A percentile compares a stretch with the other conserved stretches of the same genome.
phyloP scores from a whole-genome alignment of 192 early-diverging fungal species.

The Entomortierella parvispora region DNA sequence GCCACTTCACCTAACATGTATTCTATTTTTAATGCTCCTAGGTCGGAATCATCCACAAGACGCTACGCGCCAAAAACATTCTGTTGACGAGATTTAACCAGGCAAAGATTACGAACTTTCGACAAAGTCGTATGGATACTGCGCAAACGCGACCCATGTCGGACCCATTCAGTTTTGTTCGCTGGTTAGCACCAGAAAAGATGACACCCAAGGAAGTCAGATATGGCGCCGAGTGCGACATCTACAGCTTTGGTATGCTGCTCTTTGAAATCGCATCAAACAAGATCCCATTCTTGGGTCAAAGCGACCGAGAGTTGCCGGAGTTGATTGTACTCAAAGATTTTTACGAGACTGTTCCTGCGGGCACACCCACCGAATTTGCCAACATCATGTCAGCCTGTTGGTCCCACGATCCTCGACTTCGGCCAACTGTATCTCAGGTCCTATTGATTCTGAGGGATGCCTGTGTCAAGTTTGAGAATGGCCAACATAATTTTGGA shows the following conservation, averaged over 20 bases:
- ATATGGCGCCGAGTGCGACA: conserved; percentile 45
- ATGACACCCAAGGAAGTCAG: conserved; percentile 40
- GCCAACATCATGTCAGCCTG: conserved; percentile 48
- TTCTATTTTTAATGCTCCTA: not conserved
- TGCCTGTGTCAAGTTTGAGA: conserved; percentile 13
- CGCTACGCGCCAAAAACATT: conserved; percentile 47
- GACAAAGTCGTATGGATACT: conserved; percentile 43
- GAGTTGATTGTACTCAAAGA: conserved; percentile 44
- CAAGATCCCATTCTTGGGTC: conserved; percentile 20
- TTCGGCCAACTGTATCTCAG: conserved; percentile 39
- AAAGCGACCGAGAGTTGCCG: conserved; percentile 29
- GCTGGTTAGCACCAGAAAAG: conserved; percentile 49
- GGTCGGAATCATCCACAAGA: conserved; percentile 51
- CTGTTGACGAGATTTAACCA: conserved; percentile 35
- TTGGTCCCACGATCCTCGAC: conserved; percentile 44
- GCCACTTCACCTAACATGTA: not conserved
- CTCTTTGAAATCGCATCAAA: conserved; percentile 49
- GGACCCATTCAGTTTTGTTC: conserved; percentile 50
- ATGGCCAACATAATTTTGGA: conserved; percentile 5
- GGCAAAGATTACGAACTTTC: conserved; percentile 49
- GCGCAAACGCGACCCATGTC: conserved; percentile 49
- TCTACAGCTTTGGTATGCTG: conserved; percentile 51
- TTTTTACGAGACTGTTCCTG: conserved; percentile 38
- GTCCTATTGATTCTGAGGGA: conserved; percentile 38
- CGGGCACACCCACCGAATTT: conserved; percentile 27